phyloP scores from a whole-genome alignment of 2,329 filamentous ascomycete genomes.

The Epicoccum nigrum region DNA sequence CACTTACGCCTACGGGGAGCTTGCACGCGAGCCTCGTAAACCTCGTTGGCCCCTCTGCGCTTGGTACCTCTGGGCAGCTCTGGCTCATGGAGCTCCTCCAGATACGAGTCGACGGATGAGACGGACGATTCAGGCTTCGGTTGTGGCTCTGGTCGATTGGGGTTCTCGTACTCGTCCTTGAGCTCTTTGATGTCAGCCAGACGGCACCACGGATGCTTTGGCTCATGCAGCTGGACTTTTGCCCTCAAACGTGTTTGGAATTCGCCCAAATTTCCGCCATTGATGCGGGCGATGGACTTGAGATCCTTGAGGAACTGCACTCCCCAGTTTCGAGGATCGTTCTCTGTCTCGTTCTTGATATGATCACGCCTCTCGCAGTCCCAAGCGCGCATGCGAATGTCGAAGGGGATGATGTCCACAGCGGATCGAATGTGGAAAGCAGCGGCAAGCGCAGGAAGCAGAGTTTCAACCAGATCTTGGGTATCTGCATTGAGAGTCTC shows the following conservation, averaged over 20 bases:
- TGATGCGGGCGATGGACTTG: conserved; percentile 39
- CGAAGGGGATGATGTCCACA: conserved; percentile 38
- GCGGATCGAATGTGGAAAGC: conserved; percentile 31
- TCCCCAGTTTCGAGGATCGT: conserved; percentile 46
- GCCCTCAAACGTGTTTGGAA: conserved; percentile 37
- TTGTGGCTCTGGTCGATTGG: conserved; percentile 4
- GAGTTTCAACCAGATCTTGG: conserved; percentile 38
- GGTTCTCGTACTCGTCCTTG: conserved; percentile 39
- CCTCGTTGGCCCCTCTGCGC: conserved; percentile 32
- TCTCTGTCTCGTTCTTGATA: conserved; percentile 41
- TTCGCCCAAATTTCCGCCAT: conserved; percentile 28
- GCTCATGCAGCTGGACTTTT: conserved; percentile 33
- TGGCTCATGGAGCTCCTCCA: conserved; percentile 39
- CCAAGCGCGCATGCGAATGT: conserved; percentile 48
- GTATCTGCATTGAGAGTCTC: conserved; percentile 42
- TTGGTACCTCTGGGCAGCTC: conserved; percentile 29
- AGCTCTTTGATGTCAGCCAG: conserved; percentile 41
- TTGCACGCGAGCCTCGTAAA: conserved; percentile 39
- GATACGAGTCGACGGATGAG: conserved; percentile 36
- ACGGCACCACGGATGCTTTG: conserved; percentile 40
- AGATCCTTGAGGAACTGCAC: conserved; percentile 46
- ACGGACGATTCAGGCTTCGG: conserved; percentile 22
- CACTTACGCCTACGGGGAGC: conserved; percentile 32
- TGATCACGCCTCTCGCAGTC: conserved; percentile 44
- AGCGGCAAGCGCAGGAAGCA: conserved; percentile 39